phyloP scores from a whole-genome alignment of 768 basidiomycete species.

The Gymnopilus junonius region DNA sequence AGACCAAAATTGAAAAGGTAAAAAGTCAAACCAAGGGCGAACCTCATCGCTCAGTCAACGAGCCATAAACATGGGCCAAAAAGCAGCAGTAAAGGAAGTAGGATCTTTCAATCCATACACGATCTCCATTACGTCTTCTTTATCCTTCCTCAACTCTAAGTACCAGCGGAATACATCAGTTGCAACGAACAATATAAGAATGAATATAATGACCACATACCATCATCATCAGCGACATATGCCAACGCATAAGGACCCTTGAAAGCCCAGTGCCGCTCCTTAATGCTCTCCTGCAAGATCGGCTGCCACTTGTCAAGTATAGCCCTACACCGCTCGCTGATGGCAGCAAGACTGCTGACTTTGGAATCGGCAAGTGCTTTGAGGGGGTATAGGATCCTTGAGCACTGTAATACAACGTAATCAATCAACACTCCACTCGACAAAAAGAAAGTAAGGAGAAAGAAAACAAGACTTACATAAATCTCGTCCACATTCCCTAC shows the following conservation, averaged over 20 bases:
- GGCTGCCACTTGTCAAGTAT: constrained; percentile 24
- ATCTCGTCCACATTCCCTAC: constrained; percentile 7
- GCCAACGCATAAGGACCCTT: constrained; percentile 16
- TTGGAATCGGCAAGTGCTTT: constrained; percentile 7
- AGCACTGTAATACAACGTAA: not conserved
- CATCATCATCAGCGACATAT: constrained; percentile 22
- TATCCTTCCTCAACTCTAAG: constrained; percentile 23
- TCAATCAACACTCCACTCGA: not conserved
- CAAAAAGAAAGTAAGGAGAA: not conserved
- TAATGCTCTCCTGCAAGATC: constrained; percentile 13
- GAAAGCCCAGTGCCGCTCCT: constrained; percentile 21
- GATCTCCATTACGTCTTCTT: constrained; percentile 8
- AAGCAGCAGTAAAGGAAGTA: constrained; percentile 8
- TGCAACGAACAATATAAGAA: not conserved
- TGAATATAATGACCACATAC: constrained; percentile 4
- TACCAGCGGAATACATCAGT: too few species aligned
- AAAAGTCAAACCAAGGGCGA: too few species aligned
- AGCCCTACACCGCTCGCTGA: constrained; percentile 8
- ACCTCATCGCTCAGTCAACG: too few species aligned
- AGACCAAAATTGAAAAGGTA: too few species aligned
- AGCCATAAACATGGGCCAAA: constrained; percentile 26
- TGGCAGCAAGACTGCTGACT: not conserved
- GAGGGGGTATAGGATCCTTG: constrained; percentile 15
- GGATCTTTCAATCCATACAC: constrained; percentile 17
- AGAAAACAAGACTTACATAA: constrained; percentile 9